Percentiles rank a stretch among this genome's conserved stretches.
These are phyloP conservation scores for Didymella pinodella DNA, from an alignment of 2,329 filamentous ascomycete species.

Conservation along the genomic window DNA sequence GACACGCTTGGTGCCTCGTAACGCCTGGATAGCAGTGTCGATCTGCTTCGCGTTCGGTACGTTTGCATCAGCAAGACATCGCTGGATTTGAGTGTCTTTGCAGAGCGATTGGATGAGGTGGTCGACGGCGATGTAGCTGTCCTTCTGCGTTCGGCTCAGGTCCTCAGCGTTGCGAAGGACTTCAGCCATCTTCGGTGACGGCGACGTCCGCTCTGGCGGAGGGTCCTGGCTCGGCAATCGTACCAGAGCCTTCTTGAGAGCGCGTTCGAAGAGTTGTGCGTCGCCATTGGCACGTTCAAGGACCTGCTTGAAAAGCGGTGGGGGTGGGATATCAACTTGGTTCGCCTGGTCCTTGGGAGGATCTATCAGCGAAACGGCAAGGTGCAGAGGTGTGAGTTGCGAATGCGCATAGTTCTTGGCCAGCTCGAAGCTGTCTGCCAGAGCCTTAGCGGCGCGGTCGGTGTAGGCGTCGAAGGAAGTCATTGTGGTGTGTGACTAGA, in stretches of 20 bases:
- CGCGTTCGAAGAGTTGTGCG: constrained; percentile 83
- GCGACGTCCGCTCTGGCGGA: constrained; percentile 84
- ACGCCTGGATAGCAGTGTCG: constrained; percentile 87
- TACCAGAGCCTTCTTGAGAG: constrained; percentile 90
- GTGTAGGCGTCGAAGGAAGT: constrained; percentile 88
- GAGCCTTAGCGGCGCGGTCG: constrained; percentile 86
- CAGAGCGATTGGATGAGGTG: constrained; percentile 87
- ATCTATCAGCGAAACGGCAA: constrained; percentile 83
- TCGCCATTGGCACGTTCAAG: constrained; percentile 94
- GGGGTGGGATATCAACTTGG: constrained; percentile 64
- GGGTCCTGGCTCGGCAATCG: constrained; percentile 93
- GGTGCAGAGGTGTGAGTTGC: constrained; percentile 87
- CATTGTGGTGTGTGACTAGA: constrained; percentile 60
- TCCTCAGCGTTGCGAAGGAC: constrained; percentile 86
- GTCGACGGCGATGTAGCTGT: constrained; percentile 92
- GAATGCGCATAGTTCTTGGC: constrained; percentile 91
- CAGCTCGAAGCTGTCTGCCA: constrained; percentile 86
- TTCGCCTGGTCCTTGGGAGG: constrained; percentile 78
- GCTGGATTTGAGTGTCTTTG: constrained; percentile 79
- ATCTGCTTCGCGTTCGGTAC: constrained; percentile 90
- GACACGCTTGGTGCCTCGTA: constrained; percentile 90
- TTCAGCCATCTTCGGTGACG: constrained; percentile 82
- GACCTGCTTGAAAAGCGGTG: constrained; percentile 92
- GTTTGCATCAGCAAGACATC: constrained; percentile 81
- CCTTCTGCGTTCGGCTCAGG: constrained; percentile 95